A percentile compares a stretch with the other conserved stretches of the same genome.
These are phyloP conservation scores for Pythium sp. DNA, from an alignment of 352 stramenopile species.

Conservation along the genomic window DNA sequence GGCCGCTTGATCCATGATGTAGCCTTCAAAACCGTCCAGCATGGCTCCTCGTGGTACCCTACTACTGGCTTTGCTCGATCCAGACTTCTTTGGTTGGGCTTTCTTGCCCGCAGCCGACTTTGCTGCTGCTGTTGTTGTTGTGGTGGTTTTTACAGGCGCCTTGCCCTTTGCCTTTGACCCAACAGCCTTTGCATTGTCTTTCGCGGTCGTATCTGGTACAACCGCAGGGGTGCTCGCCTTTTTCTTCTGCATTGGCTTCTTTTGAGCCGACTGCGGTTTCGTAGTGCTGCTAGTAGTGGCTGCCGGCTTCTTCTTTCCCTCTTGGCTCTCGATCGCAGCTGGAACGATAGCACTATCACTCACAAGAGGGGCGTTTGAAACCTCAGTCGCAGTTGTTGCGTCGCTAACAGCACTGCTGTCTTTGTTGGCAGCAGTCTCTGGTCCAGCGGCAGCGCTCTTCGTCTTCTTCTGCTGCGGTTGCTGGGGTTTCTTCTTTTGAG, in stretches of 20 bases:
- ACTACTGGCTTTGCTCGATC: background rate
- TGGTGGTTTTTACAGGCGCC: background rate
- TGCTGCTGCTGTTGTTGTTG: background rate
- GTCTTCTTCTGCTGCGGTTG: background rate
- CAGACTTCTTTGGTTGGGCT: slow-evolving; percentile 3
- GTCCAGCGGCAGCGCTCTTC: background rate
- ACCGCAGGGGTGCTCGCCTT: background rate
- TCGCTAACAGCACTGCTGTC: background rate
- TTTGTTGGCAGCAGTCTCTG: background rate
- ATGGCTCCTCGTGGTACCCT: background rate
- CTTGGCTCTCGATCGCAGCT: background rate
- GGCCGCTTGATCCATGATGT: slow-evolving; percentile 29
- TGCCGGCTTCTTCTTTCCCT: background rate
- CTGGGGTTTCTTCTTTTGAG: slow-evolving; percentile 8
- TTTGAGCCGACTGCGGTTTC: background rate
- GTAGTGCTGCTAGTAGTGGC: background rate
- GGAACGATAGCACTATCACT: background rate
- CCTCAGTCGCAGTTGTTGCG: background rate
- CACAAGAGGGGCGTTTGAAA: background rate
- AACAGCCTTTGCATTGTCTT: background rate
- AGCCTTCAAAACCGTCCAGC: slow-evolving; percentile 10
- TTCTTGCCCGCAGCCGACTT: slow-evolving; percentile 7
- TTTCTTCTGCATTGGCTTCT: background rate
- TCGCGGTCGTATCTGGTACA: background rate
- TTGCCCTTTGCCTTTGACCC: background rate